Conservation (phyloP, 1,284 basidiomycete genomes). For the Peniophora sp. region DNA sequence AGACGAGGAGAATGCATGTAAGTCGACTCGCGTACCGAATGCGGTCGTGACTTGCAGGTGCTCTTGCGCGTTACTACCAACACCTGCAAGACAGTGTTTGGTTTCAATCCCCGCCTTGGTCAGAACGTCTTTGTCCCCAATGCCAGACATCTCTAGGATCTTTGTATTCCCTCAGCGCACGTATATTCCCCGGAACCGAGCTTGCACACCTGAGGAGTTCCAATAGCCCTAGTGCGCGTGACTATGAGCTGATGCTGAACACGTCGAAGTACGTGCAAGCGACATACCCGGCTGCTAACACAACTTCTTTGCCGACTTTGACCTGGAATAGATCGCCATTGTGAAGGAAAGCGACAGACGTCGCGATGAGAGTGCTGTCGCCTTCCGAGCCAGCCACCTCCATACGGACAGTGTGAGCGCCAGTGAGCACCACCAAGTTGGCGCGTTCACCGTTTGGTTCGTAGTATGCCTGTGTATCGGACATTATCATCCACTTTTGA, state of each 20-base stretch:
- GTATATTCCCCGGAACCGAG: too few species aligned
- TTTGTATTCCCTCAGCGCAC: conserved; percentile 24
- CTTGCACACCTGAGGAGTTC: background rate
- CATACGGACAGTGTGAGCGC: conserved; percentile 13
- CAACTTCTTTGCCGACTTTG: conserved; percentile 24
- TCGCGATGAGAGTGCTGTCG: conserved; percentile 6
- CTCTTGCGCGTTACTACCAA: conserved; percentile 44
- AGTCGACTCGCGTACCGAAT: conserved; percentile 15
- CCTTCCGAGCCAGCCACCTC: conserved; percentile 1
- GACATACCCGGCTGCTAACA: conserved; percentile 32
- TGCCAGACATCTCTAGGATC: conserved; percentile 42
- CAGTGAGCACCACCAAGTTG: conserved; percentile 16
- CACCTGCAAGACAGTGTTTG: conserved; percentile 35
- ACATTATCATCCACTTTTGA: conserved; percentile 12
- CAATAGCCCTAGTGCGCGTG: background rate
- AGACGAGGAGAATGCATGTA: background rate
- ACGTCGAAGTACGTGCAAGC: background rate
- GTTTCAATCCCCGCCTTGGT: conserved; percentile 27
- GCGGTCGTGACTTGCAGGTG: conserved; percentile 24
- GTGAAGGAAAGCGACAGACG: conserved; percentile 20
- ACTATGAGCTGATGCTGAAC: background rate
- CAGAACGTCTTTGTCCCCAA: conserved; percentile 34
- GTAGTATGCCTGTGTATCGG: conserved; percentile 13
- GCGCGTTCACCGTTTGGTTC: conserved; percentile 11
- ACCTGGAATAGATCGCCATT: conserved; percentile 15